Percentiles rank a stretch among this genome's conserved stretches.
phyloP scores from a whole-genome alignment of 805 yeast genomes.

The Candida quercuum region DNA sequence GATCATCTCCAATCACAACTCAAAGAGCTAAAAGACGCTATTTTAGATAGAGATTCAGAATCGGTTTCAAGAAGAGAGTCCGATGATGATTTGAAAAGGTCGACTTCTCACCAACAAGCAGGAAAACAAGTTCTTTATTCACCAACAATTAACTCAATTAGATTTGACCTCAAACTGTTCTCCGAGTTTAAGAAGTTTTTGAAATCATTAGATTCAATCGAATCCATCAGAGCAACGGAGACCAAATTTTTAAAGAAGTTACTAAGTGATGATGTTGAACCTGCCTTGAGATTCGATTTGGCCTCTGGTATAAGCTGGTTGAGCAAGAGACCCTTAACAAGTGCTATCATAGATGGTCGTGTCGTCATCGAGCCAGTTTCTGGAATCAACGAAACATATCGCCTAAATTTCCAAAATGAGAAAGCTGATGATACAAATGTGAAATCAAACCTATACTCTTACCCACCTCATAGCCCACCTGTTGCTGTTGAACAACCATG shows the following conservation, averaged over 20 bases:
- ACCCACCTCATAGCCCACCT: constrained; percentile 50
- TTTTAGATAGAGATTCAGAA: constrained; percentile 43
- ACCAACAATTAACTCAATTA: constrained; percentile 34
- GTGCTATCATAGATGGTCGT: constrained; percentile 69
- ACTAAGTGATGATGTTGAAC: constrained; percentile 75
- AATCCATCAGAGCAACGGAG: constrained; percentile 33
- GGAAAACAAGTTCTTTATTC: constrained; percentile 30
- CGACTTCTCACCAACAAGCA: constrained; percentile 7
- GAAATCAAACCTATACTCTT: constrained; percentile 35
- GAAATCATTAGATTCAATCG: constrained; percentile 28
- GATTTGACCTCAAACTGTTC: constrained; percentile 36
- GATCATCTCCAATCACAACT: constrained; percentile 64
- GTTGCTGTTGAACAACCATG: constrained; percentile 75
- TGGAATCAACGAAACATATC: constrained; percentile 73
- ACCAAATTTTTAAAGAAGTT: constrained; percentile 56
- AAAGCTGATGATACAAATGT: constrained; percentile 14
- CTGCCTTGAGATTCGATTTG: constrained; percentile 55
- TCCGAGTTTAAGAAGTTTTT: constrained; percentile 34
- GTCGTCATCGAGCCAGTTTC: constrained; percentile 83
- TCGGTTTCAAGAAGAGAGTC: constrained; percentile 12
- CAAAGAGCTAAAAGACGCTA: constrained; percentile 52
- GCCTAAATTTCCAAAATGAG: constrained; percentile 27
- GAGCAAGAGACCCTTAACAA: constrained; percentile 54
- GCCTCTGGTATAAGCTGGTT: constrained; percentile 64
- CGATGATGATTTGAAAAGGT: constrained; percentile 3